Base-by-base conservation (phyloP, 306 rosid genomes). In the Castanopsis chinensis region DNA sequence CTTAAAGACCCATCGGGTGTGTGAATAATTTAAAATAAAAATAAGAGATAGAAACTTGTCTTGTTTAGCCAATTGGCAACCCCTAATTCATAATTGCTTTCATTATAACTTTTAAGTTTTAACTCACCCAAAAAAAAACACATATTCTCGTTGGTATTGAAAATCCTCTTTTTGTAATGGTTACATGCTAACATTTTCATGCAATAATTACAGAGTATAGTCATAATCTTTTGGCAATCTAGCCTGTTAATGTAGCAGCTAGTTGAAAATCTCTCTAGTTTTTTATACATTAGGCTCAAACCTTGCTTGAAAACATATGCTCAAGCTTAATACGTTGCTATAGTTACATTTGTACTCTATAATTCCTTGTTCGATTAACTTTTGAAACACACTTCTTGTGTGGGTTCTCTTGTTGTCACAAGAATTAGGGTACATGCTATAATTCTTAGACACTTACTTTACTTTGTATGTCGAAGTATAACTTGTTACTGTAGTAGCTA, bases 351-450 rank as follows among this genome's bases (percentile, higher is more conserved):
- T 33, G 35, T 33, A 5, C 35, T 33, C 35, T 33, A 5, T 33
- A 33, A 33, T 33, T 33, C 35, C 6, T 33, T 33, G 35, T 33
- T 33, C 0, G 6, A 33, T 7, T 43, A 43, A 43, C 41, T 35
- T 35, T 49, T 49, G 5, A 49, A 49, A 49, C 17, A 49, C 0
- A 1, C 53, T 49, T 27, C 17, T 0, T 27, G 41, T 61, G 28
- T 76, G 25, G 56, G 76, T 78, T 71, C 72, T 55, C 45, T 69
- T 64, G 52, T 30, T 25, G 20, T 81, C 28, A 72, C 41, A 57
- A 45, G n/a, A 28, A 43, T 51, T 51, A 63, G 2, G 71, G 15
- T 21, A 23, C 67, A 70, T 35, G 53, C 64, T 75, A 64, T 19
- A 7, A 19, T 75, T 41, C 43, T 35, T 49, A 20, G 23, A 25